These are phyloP conservation scores for Penicillium sp. DNA, from an alignment of 2,329 filamentous ascomycete species.

Conservation along the genomic window DNA sequence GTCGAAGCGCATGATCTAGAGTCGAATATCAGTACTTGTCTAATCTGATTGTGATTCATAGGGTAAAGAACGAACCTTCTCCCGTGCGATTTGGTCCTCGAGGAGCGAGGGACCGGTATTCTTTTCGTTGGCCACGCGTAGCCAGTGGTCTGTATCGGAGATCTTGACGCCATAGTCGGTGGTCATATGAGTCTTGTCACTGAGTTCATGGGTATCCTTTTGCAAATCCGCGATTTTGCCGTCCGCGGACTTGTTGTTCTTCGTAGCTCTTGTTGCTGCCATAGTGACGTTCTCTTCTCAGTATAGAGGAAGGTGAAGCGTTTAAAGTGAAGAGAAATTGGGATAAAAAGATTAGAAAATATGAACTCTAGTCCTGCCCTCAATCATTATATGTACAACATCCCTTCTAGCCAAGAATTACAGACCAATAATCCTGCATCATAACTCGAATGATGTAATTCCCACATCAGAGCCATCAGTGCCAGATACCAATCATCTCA, in stretches of 20 bases:
- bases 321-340: slow-evolving; percentile 1
- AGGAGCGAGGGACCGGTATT: slow-evolving; percentile 67
- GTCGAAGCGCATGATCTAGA: slow-evolving; percentile 65
- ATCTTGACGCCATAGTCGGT: slow-evolving; percentile 77
- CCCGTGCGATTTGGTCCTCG: slow-evolving; percentile 71
- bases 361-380: background rate
- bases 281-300: slow-evolving; percentile 9
- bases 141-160: slow-evolving; percentile 74
- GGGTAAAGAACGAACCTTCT: slow-evolving; percentile 59
- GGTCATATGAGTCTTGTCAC: slow-evolving; percentile 64
- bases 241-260: slow-evolving; percentile 13
- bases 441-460: slow-evolving; percentile 2
- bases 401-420: background rate
- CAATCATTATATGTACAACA: background rate
- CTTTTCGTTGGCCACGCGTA: slow-evolving; percentile 64
- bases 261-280: slow-evolving; percentile 5
- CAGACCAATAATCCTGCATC: background rate
- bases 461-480: background rate
- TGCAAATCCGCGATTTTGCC: slow-evolving; percentile 64
- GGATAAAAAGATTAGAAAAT: background rate
- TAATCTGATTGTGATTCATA: too few relatives aligned
- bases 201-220: slow-evolving; percentile 60
- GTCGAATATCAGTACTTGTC: background rate
- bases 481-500: background rate
- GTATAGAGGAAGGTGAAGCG: background rate